Evolutionary conservation across 257 asterid genomes (phyloP), one percentile per base, ranked within the genome.

Genomic region (Ligustrum vulgare): DNA sequence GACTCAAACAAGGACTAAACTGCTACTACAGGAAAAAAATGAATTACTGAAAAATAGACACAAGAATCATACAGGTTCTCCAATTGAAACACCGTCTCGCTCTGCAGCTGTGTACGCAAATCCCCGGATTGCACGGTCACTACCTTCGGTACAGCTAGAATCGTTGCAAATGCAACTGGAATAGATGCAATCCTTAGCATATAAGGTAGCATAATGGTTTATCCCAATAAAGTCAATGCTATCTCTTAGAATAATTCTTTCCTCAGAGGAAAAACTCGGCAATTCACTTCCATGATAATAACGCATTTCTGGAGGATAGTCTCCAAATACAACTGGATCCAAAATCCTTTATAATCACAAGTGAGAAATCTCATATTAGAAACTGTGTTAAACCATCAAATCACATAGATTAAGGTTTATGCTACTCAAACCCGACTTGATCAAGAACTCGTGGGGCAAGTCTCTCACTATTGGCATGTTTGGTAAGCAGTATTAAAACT

Each of bases 291-390:
- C 89, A n/a, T 77, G 94, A 77, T 82, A 82, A 33, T 41, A 82
- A 63, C 71, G 89, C 97, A 93, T 93, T 85, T 91, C 97, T 23
- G 80, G 84, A 69, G 98, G 98, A 80, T 93, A 91, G 64, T 93
- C 92, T 10, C 98, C 98, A 49, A 75, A 83, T 56, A 93, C 78
- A 2, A 89, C 72, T 4, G 96, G 96, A 82, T 93, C 98, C 72
- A 87, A 75, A 16, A 66, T 67, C 97, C 97, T 93, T 74, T 77
- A 54, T 0, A 60, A 60, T 23, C n/a, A 22, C n/a, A 60, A 63
- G 47, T 35, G 6, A 3, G 34, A 60, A 22, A 60, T 60, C n/a
- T 23, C n/a, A 23, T 23, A 60, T 60, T 60, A 60, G 35, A 60
- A 25, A 60, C n/a, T 41, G 63, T 6, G 25, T n/a, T 54, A n/a